These are phyloP conservation scores for Ophiostoma novo-ulmi DNA, from an alignment of 2,329 filamentous ascomycete species.

Conservation along the genomic window DNA sequence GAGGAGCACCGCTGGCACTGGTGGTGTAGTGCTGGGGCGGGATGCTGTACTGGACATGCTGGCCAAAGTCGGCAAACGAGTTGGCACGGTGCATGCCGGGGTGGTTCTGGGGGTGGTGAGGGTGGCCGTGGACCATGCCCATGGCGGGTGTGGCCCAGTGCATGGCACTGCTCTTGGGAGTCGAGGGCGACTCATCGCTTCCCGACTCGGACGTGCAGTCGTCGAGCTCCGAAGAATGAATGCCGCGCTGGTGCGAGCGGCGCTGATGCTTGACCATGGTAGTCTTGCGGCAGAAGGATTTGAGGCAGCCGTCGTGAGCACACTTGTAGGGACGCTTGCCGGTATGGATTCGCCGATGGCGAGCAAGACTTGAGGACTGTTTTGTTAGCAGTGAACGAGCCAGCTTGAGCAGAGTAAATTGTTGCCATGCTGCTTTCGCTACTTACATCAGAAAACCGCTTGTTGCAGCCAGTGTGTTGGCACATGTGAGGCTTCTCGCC, in stretches of 20 bases:
- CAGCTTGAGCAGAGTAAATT: neutral
- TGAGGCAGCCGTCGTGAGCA: constrained; percentile 55
- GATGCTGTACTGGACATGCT: constrained; percentile 42
- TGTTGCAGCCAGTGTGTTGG: constrained; percentile 59
- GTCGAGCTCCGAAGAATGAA: constrained; percentile 51
- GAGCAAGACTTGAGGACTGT: constrained; percentile 60
- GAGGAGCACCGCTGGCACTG: constrained; percentile 31
- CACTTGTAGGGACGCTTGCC: constrained; percentile 63
- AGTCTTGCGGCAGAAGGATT: constrained; percentile 68
- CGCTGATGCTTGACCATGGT: constrained; percentile 66
- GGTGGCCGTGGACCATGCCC: constrained; percentile 34
- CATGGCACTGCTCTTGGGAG: constrained; percentile 50
- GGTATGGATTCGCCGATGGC: constrained; percentile 61
- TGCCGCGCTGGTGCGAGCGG: constrained; percentile 55
- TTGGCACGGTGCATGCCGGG: constrained; percentile 46
- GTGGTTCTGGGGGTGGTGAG: neutral
- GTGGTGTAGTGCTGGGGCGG: constrained; percentile 38
- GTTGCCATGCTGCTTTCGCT: neutral
- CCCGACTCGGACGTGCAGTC: constrained; percentile 55
- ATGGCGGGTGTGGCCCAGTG: constrained; percentile 43
- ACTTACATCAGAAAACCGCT: constrained; percentile 65
- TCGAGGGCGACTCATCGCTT: constrained; percentile 54
- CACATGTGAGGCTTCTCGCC: constrained; percentile 73
- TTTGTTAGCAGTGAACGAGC: neutral
- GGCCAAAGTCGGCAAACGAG: constrained; percentile 52